Conservation (phyloP, 2,329 filamentous ascomycete species). For the Ophiognomonia clavigignenti-juglandacearum region DNA sequence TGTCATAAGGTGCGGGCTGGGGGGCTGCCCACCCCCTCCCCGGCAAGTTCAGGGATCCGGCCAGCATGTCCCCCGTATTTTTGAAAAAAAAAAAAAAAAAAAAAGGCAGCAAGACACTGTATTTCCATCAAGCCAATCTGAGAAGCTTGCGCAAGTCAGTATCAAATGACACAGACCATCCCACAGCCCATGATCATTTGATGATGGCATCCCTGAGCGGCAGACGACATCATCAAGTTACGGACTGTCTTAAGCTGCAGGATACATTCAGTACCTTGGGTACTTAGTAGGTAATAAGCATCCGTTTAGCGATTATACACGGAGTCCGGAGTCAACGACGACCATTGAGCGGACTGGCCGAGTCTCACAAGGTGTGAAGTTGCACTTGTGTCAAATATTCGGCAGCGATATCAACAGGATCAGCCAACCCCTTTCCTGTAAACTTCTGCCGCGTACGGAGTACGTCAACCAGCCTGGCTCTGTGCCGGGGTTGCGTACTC, state of each 20-base stretch:
- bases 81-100: no score
- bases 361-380: not conserved
- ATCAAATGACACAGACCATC: not conserved
- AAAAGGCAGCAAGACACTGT: not conserved
- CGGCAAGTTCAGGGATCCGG: no score
- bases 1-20: no score
- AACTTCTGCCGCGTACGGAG: not conserved
- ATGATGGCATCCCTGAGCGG: no score
- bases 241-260: slow-evolving; percentile 4
- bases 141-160: slow-evolving; percentile 6
- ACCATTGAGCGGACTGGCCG: not conserved
- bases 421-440: not conserved
- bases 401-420: not conserved
- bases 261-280: not conserved
- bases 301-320: no score
- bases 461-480: not conserved
- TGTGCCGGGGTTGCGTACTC: not conserved
- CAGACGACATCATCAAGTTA: no score
- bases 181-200: not conserved
- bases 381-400: slow-evolving; percentile 1
- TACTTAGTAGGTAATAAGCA: no score
- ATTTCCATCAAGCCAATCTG: slow-evolving; percentile 8
- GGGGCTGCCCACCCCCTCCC: no score
- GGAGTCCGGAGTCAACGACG: not conserved
- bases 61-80: no score